Evolutionary conservation across 306 rosid species (phyloP), one percentile per base, ranked within the genome.

Genomic region (Glycyrrhiza uralensis): DNA sequence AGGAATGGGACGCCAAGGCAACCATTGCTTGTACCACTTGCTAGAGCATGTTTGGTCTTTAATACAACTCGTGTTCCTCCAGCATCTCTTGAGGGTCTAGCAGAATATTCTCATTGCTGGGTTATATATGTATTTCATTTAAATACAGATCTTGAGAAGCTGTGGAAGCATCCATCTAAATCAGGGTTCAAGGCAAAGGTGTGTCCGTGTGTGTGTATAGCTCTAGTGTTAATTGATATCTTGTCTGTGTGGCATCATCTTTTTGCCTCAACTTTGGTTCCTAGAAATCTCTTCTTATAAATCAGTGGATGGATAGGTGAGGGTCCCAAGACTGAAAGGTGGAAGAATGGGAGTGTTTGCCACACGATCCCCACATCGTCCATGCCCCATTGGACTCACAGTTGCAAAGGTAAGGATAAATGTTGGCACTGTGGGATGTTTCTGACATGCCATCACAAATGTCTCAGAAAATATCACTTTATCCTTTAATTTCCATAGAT

Each of bases 1-100:
- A 94, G 98, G 87, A 89, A 94, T 66, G 98, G 98, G 32, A 91
- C 98, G 9, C 98, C 98, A 2, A 85, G 98, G 81, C 98, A 94
- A 77, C 97, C 98, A 18, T 87, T 91, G 68, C 81, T 94, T 59
- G 98, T 91, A 30, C 97, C 98, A 33, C 98, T 94, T 78, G 92
- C 97, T 3, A 91, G 92, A 76, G 97, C 98, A 66, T 76, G 88
- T 23, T 77, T 94, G 90, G 79, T 89, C 66, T 94, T 91, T 63
- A 81, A 86, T 78, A 60, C 91, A 26, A 20, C 85, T 47, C 89
- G 89, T 42, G 95, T 94, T 42, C 97, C 97, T 24, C 91, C 96
- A 11, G 89, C 98, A 32, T 89, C 98, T 15, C 88, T 87, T 23
- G 97, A 89, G 84, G 98, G 98, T 84, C 89, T 91, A 17, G 85